phyloP scores from a whole-genome alignment of 495 filamentous ascomycete species.

The Aspergillus mulundensis region DNA sequence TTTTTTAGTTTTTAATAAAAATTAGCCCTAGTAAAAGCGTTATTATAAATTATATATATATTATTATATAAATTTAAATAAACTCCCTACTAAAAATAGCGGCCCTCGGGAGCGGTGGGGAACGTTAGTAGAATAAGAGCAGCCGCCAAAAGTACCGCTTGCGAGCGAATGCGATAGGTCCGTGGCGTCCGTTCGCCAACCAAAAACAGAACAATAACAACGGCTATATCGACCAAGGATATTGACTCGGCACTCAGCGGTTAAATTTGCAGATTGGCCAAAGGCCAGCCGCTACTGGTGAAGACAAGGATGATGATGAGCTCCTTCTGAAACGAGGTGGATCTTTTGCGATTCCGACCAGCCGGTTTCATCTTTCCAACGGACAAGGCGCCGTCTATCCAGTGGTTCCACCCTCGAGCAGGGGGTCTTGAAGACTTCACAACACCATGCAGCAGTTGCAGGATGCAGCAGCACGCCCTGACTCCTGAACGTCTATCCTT shows the following conservation, averaged over 20 bases:
- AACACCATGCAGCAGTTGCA: too few relatives aligned
- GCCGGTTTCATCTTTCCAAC: conserved; percentile 22
- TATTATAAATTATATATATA: too few relatives aligned
- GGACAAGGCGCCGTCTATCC: conserved; percentile 13
- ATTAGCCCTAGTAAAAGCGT: too few relatives aligned
- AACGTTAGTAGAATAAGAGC: too few relatives aligned
- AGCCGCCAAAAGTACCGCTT: not conserved
- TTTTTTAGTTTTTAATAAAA: too few relatives aligned
- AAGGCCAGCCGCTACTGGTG: not conserved
- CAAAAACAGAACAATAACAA: not conserved
- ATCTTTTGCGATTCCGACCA: conserved; percentile 12
- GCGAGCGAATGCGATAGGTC: not conserved
- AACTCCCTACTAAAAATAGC: too few relatives aligned
- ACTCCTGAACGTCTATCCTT: too few relatives aligned
- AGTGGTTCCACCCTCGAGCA: conserved; percentile 15
- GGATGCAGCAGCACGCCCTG: not conserved
- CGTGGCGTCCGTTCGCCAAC: not conserved
- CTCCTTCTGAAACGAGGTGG: conserved; percentile 13
- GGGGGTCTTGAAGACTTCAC: not conserved
- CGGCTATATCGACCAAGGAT: not conserved
- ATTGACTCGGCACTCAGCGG: not conserved
- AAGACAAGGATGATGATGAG: not conserved
- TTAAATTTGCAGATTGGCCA: not conserved
- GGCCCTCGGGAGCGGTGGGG: too few relatives aligned
- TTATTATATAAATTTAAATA: too few relatives aligned